phyloP scores from a whole-genome alignment of 1,139 yeast genomes.

The Pichia sp. region DNA sequence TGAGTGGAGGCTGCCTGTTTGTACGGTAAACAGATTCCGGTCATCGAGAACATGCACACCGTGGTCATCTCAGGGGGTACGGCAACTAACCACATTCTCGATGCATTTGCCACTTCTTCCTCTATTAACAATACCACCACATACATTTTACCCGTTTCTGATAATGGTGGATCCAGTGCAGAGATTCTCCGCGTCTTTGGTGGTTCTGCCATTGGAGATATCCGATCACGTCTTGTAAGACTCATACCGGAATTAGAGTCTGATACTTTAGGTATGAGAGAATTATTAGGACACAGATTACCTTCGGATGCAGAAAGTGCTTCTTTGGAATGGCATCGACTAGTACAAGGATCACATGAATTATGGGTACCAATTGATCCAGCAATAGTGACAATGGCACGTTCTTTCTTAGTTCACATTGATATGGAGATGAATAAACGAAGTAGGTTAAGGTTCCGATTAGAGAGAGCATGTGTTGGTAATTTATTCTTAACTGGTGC shows the following conservation, averaged over 20 bases:
- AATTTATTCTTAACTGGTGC: conserved; percentile 80
- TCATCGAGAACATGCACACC: conserved; percentile 17
- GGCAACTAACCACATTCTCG: conserved; percentile 60
- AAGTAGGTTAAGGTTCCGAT: conserved; percentile 37
- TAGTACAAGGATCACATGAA: no score
- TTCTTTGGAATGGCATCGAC: no score
- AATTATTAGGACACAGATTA: conserved; percentile 55
- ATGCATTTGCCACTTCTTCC: conserved; percentile 31
- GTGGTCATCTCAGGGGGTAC: conserved; percentile 69
- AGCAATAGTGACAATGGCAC: no score
- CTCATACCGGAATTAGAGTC: conserved; percentile 61
- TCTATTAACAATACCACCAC: conserved; percentile 29
- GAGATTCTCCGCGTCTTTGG: conserved; percentile 86
- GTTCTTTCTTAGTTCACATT: no score
- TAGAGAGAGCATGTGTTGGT: conserved; percentile 56
- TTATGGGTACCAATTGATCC: no score
- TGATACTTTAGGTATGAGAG: no score
- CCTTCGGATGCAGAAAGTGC: no score
- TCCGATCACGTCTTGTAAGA: conserved; percentile 73
- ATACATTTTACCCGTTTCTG: conserved; percentile 77
- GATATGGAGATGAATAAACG: no score
- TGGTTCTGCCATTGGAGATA: conserved; percentile 94
- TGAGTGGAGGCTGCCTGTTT: no score
- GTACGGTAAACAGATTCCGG: no score
- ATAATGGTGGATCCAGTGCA: conserved; percentile 93